phyloP scores from a whole-genome alignment of 306 rosid species.

The Prunus salicina region DNA sequence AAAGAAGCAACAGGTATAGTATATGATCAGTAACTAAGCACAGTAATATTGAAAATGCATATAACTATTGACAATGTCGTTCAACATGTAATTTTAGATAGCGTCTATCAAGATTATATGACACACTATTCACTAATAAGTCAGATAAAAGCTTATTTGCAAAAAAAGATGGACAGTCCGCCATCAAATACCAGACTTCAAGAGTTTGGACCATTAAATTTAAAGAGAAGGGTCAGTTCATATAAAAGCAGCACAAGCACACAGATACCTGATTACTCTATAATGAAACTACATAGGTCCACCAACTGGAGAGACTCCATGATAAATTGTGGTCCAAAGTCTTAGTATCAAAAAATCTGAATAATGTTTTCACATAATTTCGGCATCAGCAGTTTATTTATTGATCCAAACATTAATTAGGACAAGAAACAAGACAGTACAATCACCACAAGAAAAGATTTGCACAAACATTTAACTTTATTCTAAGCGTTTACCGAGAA shows the following conservation, averaged over 20 bases:
- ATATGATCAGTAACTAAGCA: slow-evolving; percentile 9
- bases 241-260: neutral
- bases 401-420: neutral
- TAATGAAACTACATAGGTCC: neutral
- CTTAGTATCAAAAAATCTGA: neutral
- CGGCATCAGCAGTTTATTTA: neutral
- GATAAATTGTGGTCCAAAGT: neutral
- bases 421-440: neutral
- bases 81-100: neutral
- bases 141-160: neutral
- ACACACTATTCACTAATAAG: neutral
- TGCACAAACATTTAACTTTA: neutral
- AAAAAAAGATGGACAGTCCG: neutral
- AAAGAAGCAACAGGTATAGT: slow-evolving; percentile 22
- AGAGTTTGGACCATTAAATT: neutral
- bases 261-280: neutral
- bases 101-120: neutral
- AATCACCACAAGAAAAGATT: neutral
- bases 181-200: neutral
- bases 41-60: neutral
- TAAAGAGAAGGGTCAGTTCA: neutral
- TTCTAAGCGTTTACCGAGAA: neutral
- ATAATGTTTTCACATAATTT: neutral
- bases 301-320: neutral
- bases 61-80: neutral